Percentiles rank a stretch among this genome's conserved stretches.
Conservation (phyloP, 805 yeast genomes). For the Teunomyces panamensis region DNA sequence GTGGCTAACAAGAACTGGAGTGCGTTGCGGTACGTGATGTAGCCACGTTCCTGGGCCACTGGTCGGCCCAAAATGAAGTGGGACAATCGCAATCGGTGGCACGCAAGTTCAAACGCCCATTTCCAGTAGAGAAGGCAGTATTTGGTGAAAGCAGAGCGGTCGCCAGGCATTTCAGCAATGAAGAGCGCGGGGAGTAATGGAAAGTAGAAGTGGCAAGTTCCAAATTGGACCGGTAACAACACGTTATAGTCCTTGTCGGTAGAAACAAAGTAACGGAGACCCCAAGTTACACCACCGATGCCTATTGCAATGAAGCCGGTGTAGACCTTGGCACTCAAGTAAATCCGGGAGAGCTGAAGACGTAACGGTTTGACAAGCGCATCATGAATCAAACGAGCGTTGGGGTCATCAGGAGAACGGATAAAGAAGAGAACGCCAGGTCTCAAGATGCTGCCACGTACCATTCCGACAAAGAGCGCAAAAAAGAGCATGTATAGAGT, state of each 20-base stretch:
- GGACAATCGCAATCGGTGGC: constrained; percentile 63
- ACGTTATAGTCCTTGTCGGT: constrained; percentile 11
- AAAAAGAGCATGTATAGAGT: constrained; percentile 83
- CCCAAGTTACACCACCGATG: constrained; percentile 64
- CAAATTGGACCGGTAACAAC: constrained; percentile 21
- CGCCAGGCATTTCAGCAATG: neutral
- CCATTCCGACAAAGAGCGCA: constrained; percentile 84
- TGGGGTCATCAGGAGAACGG: constrained; percentile 92
- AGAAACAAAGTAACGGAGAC: constrained; percentile 25
- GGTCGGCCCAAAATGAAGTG: constrained; percentile 74
- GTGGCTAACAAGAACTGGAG: constrained; percentile 42
- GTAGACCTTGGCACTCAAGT: constrained; percentile 71
- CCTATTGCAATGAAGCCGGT: constrained; percentile 70
- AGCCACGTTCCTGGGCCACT: constrained; percentile 67
- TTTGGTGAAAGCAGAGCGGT: constrained; percentile 10
- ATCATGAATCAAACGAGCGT: constrained; percentile 80
- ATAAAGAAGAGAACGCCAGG: constrained; percentile 90
- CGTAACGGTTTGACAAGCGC: constrained; percentile 75
- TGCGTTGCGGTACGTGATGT: constrained; percentile 51
- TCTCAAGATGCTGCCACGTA: constrained; percentile 67
- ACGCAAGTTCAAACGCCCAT: constrained; percentile 51
- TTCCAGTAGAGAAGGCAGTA: constrained; percentile 59
- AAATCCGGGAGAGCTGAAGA: constrained; percentile 70
- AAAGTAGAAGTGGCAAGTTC: neutral
- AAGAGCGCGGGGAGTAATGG: neutral